Conservation (phyloP, 495 filamentous ascomycete genomes). For the Endocarpon pusillum region DNA sequence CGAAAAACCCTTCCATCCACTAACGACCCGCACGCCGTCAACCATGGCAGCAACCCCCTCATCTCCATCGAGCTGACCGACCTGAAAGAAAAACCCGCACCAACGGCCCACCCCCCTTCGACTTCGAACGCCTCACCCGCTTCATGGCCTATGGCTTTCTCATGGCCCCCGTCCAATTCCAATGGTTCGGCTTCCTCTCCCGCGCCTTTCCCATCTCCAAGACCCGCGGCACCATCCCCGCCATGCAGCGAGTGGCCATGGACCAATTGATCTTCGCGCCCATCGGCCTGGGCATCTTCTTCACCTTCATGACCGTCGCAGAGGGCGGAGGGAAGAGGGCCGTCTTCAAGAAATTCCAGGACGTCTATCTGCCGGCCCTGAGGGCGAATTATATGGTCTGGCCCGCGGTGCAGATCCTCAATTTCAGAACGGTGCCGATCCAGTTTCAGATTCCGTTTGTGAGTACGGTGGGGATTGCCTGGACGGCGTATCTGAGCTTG, state of each 20-base stretch:
- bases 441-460: slow-evolving; percentile 98
- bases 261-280: slow-evolving; percentile 97
- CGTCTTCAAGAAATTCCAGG: slow-evolving; percentile 68
- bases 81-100: slow-evolving; percentile 61
- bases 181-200: slow-evolving; percentile 88
- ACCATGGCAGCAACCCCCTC: slow-evolving; percentile 43
- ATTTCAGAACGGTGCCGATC: slow-evolving; percentile 87
- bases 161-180: slow-evolving; percentile 92
- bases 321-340: slow-evolving; percentile 80
- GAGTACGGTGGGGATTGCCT: slow-evolving; percentile 89
- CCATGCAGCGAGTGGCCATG: slow-evolving; percentile 74
- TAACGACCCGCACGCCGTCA: too few species aligned
- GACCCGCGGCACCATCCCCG: slow-evolving; percentile 50
- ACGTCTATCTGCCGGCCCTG: slow-evolving; percentile 82
- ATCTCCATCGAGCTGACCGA: slow-evolving; percentile 82
- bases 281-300: slow-evolving; percentile 72
- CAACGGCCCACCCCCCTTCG: slow-evolving; percentile 64
- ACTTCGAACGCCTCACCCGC: slow-evolving; percentile 79
- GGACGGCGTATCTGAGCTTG: slow-evolving; percentile 96
- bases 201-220: slow-evolving; percentile 71
- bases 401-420: slow-evolving; percentile 91
- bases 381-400: slow-evolving; percentile 95
- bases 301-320: slow-evolving; percentile 89
- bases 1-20: slow-evolving; percentile 16
- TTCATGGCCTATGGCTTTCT: slow-evolving; percentile 95